Evolutionary conservation across 2,329 filamentous ascomycete genomes (phyloP), one percentile per base, ranked within the genome.

Genomic region (Rhexocercosporidium sp.): DNA sequence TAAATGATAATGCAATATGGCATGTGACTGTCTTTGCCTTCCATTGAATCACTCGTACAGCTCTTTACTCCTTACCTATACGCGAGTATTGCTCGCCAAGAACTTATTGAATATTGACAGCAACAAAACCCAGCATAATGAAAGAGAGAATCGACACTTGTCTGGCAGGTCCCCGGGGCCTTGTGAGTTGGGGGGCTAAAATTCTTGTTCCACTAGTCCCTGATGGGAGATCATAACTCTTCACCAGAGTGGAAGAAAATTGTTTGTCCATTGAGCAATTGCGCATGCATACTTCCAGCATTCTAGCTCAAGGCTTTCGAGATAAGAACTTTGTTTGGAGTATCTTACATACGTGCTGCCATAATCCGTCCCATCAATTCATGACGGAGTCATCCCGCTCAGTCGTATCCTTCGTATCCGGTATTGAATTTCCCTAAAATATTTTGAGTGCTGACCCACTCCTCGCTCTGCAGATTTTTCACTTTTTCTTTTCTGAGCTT

Each of bases 361-460:
- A 34, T 51, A 22, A 11, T 46, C 29, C n/a, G 37, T 53, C 11
- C 46, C 5, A 18, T 27, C 20, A 29, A 60, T 62, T 14, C 27
- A 57, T 14, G 20, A 39, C n/a, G 27, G 37, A 22, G 20, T 47
- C 54, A 61, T 53, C 25, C 56, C 25, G 47, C 37, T 74, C 66
- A 77, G 64, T 77, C 75, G 67, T 74, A 80, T 20, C 85, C 83
- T 65, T 86, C 85, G 76, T 84, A 85, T 71, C 84, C 82, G 51
- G 81, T 82, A 70, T 88, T 83, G 74, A 87, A 88, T n/a, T 78
- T 79, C 3, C 87, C 87, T 72, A 84, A 81, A 74, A 88, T 82
- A 63, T 85, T 83, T 78, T 90, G 88, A 16, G 88, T 90, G 73
- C 85, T 87, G 60, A 90, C 83, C 81, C 82, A 90, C 74, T 90